Percentiles rank a stretch among this genome's conserved stretches.
These are phyloP conservation scores for Ceratocystis cubensis DNA, from an alignment of 2,329 filamentous ascomycete genomes.

Conservation along the genomic window DNA sequence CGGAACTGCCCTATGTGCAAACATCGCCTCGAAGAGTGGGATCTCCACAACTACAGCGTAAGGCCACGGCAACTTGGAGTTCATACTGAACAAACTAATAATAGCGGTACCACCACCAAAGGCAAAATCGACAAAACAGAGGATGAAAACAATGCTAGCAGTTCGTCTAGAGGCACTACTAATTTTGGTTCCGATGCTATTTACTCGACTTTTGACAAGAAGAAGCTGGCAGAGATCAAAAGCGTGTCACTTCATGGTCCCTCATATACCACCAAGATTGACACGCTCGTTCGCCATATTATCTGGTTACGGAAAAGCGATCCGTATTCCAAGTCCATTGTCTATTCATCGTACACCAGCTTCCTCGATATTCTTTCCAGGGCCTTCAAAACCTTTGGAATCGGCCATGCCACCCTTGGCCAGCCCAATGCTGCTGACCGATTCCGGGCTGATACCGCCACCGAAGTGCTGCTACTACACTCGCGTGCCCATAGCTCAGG, in stretches of 20 bases:
- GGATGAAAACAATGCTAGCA: background rate
- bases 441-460: constrained; percentile 61
- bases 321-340: constrained; percentile 75
- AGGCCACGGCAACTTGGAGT: constrained; percentile 63
- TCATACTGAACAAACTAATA: constrained; percentile 31
- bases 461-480: constrained; percentile 80
- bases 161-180: background rate
- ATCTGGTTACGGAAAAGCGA: constrained; percentile 76
- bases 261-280: constrained; percentile 82
- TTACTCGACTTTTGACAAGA: constrained; percentile 62
- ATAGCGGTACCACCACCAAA: constrained; percentile 28
- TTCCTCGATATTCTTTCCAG: constrained; percentile 62
- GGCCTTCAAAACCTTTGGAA: constrained; percentile 59
- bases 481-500: constrained; percentile 80
- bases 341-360: constrained; percentile 68
- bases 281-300: constrained; percentile 68
- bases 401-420: constrained; percentile 61
- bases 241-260: constrained; percentile 59
- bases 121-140: no score
- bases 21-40: constrained; percentile 45
- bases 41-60: constrained; percentile 75
- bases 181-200: constrained; percentile 29
- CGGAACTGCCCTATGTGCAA: constrained; percentile 81
- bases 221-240: constrained; percentile 67
- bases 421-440: constrained; percentile 53